Percentiles rank a stretch among this genome's conserved stretches.
phyloP scores from a whole-genome alignment of 257 asterid species.

The Eustoma russellianum region DNA sequence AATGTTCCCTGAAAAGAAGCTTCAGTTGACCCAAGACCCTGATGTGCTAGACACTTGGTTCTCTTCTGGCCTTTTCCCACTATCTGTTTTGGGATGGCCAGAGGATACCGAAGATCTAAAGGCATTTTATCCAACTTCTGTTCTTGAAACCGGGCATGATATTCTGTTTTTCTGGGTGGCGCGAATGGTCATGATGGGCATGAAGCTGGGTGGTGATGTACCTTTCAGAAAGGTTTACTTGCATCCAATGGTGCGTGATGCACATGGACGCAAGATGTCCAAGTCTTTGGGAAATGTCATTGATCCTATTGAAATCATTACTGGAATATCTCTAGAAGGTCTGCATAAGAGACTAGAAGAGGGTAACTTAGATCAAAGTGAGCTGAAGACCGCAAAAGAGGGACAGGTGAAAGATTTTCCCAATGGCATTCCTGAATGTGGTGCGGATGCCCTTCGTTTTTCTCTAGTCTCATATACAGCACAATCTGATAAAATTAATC shows the following conservation, averaged over 20 bases:
- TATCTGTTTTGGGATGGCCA: conserved; percentile 94
- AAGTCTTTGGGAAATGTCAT: conserved; percentile 94
- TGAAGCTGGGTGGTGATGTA: conserved; percentile 87
- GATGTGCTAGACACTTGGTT: conserved; percentile 98
- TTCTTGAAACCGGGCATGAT: conserved; percentile 94
- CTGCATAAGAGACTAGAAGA: conserved; percentile 86
- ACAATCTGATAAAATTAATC: conserved; percentile 87
- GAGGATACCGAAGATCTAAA: conserved; percentile 69
- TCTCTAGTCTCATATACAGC: conserved; percentile 93
- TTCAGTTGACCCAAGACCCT: conserved; percentile 69
- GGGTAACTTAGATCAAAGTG: conserved; percentile 85
- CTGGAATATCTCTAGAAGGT: conserved; percentile 57
- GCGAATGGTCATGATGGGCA: conserved; percentile 98
- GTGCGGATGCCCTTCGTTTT: conserved; percentile 94
- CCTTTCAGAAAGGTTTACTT: conserved; percentile 89
- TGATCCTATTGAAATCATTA: conserved; percentile 87
- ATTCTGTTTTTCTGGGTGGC: conserved; percentile 97
- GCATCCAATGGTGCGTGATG: conserved; percentile 97
- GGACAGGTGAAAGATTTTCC: conserved; percentile 91
- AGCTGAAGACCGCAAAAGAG: conserved; percentile 72
- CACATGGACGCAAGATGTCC: conserved; percentile 99
- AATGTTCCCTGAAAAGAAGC: conserved; percentile 49
- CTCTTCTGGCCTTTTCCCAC: conserved; percentile 87
- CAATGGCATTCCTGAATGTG: conserved; percentile 85
- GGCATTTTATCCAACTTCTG: conserved; percentile 80